Percentiles rank a stretch among this genome's conserved stretches.
phyloP scores from a whole-genome alignment of 2,329 filamentous ascomycete species.

The Claviceps sp. region DNA sequence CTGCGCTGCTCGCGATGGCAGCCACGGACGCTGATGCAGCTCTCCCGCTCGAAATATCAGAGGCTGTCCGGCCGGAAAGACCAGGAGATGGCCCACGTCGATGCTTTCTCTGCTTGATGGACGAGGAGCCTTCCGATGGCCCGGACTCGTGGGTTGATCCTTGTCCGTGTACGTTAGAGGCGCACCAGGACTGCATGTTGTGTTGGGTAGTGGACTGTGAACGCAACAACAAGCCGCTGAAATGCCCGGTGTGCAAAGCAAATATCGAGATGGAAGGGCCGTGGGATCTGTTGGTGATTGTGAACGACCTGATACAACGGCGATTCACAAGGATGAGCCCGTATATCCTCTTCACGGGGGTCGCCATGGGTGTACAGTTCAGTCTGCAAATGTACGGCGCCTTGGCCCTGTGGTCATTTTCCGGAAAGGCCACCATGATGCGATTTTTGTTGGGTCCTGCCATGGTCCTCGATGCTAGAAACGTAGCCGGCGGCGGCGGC shows the following conservation, averaged over 20 bases:
- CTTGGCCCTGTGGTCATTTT: slow-evolving; percentile 36
- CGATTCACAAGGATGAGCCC: slow-evolving; percentile 41
- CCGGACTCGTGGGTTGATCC: slow-evolving; percentile 64
- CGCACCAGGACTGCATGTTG: slow-evolving; percentile 79
- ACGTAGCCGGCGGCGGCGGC: slow-evolving; percentile 9
- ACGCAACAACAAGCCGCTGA: slow-evolving; percentile 48
- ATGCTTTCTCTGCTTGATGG: slow-evolving; percentile 52
- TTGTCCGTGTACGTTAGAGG: slow-evolving; percentile 80
- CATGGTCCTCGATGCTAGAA: slow-evolving; percentile 15
- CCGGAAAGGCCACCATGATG: slow-evolving; percentile 31
- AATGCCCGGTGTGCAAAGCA: slow-evolving; percentile 82
- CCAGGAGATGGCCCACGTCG: slow-evolving; percentile 22
- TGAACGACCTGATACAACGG: slow-evolving; percentile 45
- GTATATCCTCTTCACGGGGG: slow-evolving; percentile 50
- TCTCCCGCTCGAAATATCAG: slow-evolving; percentile 8
- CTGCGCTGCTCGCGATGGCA: not conserved
- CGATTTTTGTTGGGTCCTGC: slow-evolving; percentile 27
- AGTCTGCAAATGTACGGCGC: slow-evolving; percentile 41
- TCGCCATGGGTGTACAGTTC: slow-evolving; percentile 34
- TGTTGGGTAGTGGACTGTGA: slow-evolving; percentile 92
- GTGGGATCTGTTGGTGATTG: slow-evolving; percentile 56
- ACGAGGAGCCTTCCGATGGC: slow-evolving; percentile 34
- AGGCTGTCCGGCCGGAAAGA: slow-evolving; percentile 8
- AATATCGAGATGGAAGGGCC: slow-evolving; percentile 65
- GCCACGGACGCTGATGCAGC: slow-evolving; percentile 1